phyloP scores from a whole-genome alignment of 148 eudicot species.

The Chenopodium suecicum region DNA sequence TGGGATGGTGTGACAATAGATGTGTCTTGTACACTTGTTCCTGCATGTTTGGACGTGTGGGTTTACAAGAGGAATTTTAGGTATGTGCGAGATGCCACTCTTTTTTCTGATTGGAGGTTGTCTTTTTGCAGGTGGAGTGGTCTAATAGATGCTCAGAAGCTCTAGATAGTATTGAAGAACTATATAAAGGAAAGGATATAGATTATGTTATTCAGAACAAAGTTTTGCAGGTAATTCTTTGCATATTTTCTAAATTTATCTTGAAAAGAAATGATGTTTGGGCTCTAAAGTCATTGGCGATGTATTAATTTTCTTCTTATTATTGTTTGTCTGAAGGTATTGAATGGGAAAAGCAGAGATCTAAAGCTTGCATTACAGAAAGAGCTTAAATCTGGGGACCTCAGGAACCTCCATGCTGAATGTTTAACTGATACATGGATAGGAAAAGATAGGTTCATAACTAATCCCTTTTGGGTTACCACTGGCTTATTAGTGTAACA shows the following conservation, averaged over 20 bases:
- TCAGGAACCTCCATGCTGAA: constrained; percentile 67
- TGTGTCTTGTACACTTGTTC: not conserved
- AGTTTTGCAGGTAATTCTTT: constrained; percentile 61
- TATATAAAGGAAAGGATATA: constrained; percentile 72
- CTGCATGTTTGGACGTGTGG: not conserved
- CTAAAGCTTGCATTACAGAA: constrained; percentile 55
- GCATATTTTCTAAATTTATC: constrained; percentile 7
- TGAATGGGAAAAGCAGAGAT: constrained; percentile 70
- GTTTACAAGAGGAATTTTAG: not conserved
- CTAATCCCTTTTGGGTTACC: constrained; percentile 2
- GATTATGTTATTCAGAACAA: constrained; percentile 68
- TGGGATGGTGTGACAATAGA: no score
- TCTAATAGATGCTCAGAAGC: constrained; percentile 66
- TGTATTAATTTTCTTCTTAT: constrained; percentile 13
- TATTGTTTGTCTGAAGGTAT: constrained; percentile 40
- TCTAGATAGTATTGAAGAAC: constrained; percentile 60
- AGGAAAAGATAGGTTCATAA: constrained; percentile 71
- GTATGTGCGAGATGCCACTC: not conserved
- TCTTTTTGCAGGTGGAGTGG: constrained; percentile 72
- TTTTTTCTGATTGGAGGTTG: not conserved
- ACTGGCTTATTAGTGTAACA: not conserved
- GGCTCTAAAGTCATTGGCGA: not conserved
- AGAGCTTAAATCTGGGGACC: constrained; percentile 70
- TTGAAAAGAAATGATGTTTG: constrained; percentile 15
- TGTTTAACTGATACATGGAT: constrained; percentile 97